A percentile compares a stretch with the other conserved stretches of the same genome.
Conservation (phyloP, 768 basidiomycete species). For the Rhodocollybia butyracea region DNA sequence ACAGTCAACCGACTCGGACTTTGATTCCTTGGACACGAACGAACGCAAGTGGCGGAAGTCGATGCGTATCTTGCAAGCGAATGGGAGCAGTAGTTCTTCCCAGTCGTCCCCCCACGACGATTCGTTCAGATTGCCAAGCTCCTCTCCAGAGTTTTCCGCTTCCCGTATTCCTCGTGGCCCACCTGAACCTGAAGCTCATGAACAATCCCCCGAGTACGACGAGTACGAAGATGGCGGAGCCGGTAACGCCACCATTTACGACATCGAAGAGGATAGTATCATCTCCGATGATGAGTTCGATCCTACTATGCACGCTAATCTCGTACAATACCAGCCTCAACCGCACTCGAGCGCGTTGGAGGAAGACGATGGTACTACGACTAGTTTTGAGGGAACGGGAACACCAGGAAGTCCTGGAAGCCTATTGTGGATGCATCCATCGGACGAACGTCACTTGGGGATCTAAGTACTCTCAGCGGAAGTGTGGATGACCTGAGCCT, state of each 20-base stretch:
- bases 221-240: not conserved
- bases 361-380: not conserved
- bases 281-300: not conserved
- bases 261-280: conserved; percentile 1
- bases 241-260: conserved; percentile 1
- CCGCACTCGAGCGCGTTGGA: not conserved
- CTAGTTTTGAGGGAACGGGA: not conserved
- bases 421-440: conserved; percentile 1
- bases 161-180: not conserved
- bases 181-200: not conserved
- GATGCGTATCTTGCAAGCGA: not conserved
- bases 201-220: no score
- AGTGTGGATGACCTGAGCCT: not conserved
- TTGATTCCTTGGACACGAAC: no score
- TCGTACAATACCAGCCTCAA: no score
- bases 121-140: not conserved
- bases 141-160: not conserved
- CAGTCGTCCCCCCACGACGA: not conserved
- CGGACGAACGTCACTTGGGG: not conserved
- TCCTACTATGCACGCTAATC: not conserved
- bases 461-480: no score
- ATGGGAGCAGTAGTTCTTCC: not conserved
- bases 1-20: no score
- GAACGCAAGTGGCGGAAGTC: not conserved
- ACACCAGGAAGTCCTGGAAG: conserved; percentile 2